phyloP scores from a whole-genome alignment of 805 yeast genomes.

The Saturnispora mendoncae region DNA sequence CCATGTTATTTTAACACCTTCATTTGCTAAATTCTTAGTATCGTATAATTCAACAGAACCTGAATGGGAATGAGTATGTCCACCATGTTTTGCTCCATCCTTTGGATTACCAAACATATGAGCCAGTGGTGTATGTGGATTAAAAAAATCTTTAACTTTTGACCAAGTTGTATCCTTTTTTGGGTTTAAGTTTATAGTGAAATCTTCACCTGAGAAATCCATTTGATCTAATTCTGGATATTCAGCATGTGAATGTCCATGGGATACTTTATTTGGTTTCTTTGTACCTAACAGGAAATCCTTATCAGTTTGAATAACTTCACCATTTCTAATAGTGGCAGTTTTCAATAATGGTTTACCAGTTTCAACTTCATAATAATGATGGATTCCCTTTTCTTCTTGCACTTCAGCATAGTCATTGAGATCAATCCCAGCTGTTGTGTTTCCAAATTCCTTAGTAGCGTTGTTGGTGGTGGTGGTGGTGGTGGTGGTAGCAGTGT shows the following conservation, averaged over 20 bases:
- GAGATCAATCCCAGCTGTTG: neutral
- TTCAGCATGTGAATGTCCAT: conserved; percentile 26
- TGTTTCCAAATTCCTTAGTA: neutral
- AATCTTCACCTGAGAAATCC: conserved; percentile 25
- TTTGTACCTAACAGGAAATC: conserved; percentile 6
- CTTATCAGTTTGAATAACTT: conserved; percentile 1
- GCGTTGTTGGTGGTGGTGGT: too few species aligned
- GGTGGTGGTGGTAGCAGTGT: too few species aligned
- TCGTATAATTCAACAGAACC: conserved; percentile 36
- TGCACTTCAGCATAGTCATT: conserved; percentile 1
- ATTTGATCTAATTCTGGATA: conserved; percentile 23
- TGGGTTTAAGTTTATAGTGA: conserved; percentile 19
- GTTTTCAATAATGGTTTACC: conserved; percentile 10
- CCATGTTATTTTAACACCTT: conserved; percentile 91
- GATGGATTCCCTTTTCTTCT: conserved; percentile 12
- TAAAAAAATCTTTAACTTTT: conserved; percentile 27
- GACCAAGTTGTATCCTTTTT: conserved; percentile 20
- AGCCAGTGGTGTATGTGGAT: conserved; percentile 30
- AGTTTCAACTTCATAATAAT: conserved; percentile 13
- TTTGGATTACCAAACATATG: conserved; percentile 17
- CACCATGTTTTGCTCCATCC: conserved; percentile 2
- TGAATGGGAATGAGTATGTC: conserved; percentile 32
- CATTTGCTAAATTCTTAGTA: conserved; percentile 47
- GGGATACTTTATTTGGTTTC: conserved; percentile 16
- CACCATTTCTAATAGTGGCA: conserved; percentile 10